Evolutionary conservation across 2,329 filamentous ascomycete species (phyloP), one percentile per base, ranked within the genome.

Genomic region (Fusarium lyarnte): DNA sequence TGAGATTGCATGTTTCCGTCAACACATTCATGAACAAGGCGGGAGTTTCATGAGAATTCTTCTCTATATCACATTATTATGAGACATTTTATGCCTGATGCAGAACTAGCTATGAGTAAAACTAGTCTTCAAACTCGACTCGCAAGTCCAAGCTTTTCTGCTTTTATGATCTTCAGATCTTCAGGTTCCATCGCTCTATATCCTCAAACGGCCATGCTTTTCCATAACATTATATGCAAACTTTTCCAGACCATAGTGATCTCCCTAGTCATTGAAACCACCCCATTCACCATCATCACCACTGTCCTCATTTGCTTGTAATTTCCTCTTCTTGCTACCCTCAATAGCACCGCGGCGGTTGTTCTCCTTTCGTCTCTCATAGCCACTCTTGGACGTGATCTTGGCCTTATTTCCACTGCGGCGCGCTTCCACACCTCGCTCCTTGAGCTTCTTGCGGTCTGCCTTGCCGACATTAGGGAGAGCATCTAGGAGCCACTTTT

Each of bases 401-500:
- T 90, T 90, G 27, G 89, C 87, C 78, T 81, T 76, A 71, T 64
- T 78, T 8, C 82, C 83, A 58, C 77, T 82, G 52, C 86, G 79
- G 46, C 94, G 87, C 6, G 90, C 91, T 81, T 95, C 92, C 14
- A 98, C 92, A 10, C 96, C 96, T 73, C 91, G 87, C 79, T 90
- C 90, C 86, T 94, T 97, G 73, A 99, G 82, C 79, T 90, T 90
- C 85, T 95, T 92, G 85, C 92, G 93, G 69, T 95, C 93, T 55
- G 92, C 90, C 86, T 98, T 98, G 76, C 86, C 91, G 25, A 96
- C 90, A 70, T 92, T 92, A 0, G 96, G 96, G 71, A 99, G 85
- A 6, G 94, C 92, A 79, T 97, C 93, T 9, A 98, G 85, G 57
- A 99, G 85, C 95, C 95, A 98, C 80, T 92, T 91, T 78, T 94